Evolutionary conservation across 495 filamentous ascomycete genomes (phyloP).

Genomic region (Xylaria bambusicola): DNA sequence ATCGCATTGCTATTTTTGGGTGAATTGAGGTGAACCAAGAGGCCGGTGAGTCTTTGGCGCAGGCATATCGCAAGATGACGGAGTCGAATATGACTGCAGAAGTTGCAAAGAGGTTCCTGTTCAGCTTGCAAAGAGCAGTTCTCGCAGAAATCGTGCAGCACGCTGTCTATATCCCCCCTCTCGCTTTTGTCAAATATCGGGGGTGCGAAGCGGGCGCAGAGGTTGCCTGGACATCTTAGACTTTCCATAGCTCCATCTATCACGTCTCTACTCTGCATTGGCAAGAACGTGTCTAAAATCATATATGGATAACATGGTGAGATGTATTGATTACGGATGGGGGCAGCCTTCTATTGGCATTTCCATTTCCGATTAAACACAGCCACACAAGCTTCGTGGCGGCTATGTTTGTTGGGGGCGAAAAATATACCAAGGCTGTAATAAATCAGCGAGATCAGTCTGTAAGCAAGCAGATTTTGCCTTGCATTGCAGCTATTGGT

Average conservation of each 20-base stretch:
- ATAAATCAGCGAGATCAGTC: too few relatives aligned
- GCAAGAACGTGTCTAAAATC: background rate
- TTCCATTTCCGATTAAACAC: too few relatives aligned
- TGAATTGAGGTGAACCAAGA: background rate
- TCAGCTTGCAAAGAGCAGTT: background rate
- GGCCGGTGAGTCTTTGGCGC: background rate
- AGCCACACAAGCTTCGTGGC: too few relatives aligned
- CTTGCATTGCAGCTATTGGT: too few relatives aligned
- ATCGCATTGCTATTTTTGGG: background rate
- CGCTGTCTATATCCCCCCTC: background rate
- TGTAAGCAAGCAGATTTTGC: too few relatives aligned
- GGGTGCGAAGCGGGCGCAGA: background rate
- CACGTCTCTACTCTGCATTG: background rate
- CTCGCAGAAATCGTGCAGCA: background rate
- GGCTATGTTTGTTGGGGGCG: too few relatives aligned
- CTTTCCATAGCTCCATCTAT: background rate
- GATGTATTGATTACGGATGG: background rate
- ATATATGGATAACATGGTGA: background rate
- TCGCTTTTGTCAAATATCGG: background rate
- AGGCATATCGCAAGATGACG: constrained; percentile 7
- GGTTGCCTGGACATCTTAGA: background rate
- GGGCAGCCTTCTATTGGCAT: too few relatives aligned
- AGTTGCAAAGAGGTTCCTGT: background rate
- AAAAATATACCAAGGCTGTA: too few relatives aligned
- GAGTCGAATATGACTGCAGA: constrained; percentile 4